phyloP scores from a whole-genome alignment of 345 rosid genomes.

The Turnera subulata region DNA sequence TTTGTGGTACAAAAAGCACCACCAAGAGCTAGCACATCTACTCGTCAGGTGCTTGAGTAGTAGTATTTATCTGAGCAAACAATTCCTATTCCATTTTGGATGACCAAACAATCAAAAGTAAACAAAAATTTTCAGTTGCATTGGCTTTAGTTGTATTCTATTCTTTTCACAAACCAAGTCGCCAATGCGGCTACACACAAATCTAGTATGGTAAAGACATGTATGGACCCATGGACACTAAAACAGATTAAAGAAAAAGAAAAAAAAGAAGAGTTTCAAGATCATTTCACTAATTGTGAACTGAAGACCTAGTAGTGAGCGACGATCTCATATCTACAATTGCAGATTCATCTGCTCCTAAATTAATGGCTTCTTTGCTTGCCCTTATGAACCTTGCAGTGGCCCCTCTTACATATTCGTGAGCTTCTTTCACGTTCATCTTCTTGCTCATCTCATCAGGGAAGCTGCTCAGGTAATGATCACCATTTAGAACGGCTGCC shows the following conservation, averaged over 20 bases:
- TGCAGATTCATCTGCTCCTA: constrained; percentile 85
- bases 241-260: no score
- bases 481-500: constrained; percentile 91
- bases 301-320: constrained; percentile 64
- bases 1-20: no score
- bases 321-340: constrained; percentile 95
- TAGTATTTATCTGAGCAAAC: no score
- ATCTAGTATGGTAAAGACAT: neutral
- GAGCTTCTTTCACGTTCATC: constrained; percentile 83
- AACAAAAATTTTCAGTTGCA: neutral
- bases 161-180: constrained; percentile 4
- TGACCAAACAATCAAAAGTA: neutral
- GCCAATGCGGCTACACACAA: constrained; percentile 4
- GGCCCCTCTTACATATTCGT: constrained; percentile 64
- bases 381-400: constrained; percentile 75
- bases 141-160: constrained; percentile 10
- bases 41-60: no score
- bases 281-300: constrained; percentile 23
- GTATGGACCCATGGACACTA: neutral
- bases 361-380: constrained; percentile 81
- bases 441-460: constrained; percentile 70
- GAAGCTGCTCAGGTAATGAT: constrained; percentile 82
- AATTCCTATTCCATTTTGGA: no score
- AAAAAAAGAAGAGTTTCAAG: neutral
- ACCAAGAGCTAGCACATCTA: no score